Conservation (phyloP, 2,329 filamentous ascomycete genomes). For the Colletotrichum echinochloae region DNA sequence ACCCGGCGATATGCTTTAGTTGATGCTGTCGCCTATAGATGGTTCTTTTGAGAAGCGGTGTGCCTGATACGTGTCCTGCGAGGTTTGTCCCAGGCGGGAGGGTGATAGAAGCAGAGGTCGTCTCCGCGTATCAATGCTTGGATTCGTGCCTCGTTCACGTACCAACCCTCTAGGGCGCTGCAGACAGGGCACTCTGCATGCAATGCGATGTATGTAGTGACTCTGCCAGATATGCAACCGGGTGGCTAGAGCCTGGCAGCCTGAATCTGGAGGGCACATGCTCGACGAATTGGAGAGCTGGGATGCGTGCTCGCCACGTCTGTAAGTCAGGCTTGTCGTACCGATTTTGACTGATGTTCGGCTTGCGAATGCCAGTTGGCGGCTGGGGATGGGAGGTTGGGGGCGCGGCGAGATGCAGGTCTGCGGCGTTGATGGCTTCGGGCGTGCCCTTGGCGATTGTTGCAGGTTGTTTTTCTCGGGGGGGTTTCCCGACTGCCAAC, state of each 20-base stretch:
- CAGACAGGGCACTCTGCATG: slow-evolving; percentile 22
- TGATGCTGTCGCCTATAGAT: neutral
- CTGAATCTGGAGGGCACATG: neutral
- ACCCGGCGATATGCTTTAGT: slow-evolving; percentile 21
- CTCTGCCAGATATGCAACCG: neutral
- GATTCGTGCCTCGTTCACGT: too few relatives aligned
- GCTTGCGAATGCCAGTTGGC: neutral
- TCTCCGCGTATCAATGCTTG: neutral
- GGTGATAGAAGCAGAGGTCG: neutral
- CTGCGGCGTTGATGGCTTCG: slow-evolving; percentile 1
- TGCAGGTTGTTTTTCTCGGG: neutral
- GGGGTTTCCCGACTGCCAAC: too few relatives aligned
- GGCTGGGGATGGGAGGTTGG: neutral
- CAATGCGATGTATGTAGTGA: neutral
- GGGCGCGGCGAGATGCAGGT: neutral
- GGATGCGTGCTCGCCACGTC: slow-evolving; percentile 18
- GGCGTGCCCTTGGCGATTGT: neutral
- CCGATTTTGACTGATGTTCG: slow-evolving; percentile 3
- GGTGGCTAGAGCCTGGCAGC: neutral
- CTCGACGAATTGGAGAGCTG: slow-evolving; percentile 1
- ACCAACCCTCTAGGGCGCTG: neutral
- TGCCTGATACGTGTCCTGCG: neutral
- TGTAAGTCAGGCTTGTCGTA: neutral
- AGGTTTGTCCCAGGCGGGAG: neutral
- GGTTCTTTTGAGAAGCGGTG: neutral